Conservation (phyloP, 1,139 yeast genomes). For the Saccharomyces pastorianus region DNA sequence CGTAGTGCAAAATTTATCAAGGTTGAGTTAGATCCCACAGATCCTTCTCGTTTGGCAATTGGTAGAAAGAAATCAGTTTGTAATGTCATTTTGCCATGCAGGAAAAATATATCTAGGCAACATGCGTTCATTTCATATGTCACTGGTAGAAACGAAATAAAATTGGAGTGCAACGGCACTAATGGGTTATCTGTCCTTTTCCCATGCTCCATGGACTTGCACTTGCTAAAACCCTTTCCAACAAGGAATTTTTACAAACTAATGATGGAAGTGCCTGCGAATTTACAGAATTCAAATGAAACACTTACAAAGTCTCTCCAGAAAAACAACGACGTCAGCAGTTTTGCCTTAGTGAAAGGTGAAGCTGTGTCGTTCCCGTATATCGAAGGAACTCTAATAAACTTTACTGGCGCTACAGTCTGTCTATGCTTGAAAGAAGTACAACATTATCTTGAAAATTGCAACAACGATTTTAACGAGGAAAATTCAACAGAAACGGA, state of each 20-base stretch:
- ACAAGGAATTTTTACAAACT: constrained; percentile 14
- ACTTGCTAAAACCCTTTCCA: constrained; percentile 14
- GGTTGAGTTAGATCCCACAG: constrained; percentile 16
- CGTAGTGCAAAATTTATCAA: constrained; percentile 2
- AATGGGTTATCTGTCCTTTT: constrained; percentile 32
- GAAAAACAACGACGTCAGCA: constrained; percentile 34
- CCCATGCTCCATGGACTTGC: constrained; percentile 23
- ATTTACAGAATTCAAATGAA: background rate
- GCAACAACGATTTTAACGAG: constrained; percentile 20
- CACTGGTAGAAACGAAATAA: constrained; percentile 24
- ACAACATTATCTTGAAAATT: constrained; percentile 13
- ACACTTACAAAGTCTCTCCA: constrained; percentile 12
- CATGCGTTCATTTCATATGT: constrained; percentile 29
- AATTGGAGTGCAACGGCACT: constrained; percentile 33
- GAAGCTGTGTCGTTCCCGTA: constrained; percentile 53
- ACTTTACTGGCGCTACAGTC: constrained; percentile 38
- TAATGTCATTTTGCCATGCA: constrained; percentile 27
- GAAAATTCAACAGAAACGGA: constrained; percentile 32
- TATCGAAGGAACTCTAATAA: constrained; percentile 45
- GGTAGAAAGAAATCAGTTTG: constrained; percentile 28
- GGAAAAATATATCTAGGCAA: constrained; percentile 28
- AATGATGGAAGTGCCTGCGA: constrained; percentile 2
- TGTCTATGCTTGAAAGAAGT: background rate
- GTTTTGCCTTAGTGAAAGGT: constrained; percentile 45
- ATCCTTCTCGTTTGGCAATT: constrained; percentile 17